Evolutionary conservation across 2,329 filamentous ascomycete genomes (phyloP).

Genomic region (Eutypa lata): DNA sequence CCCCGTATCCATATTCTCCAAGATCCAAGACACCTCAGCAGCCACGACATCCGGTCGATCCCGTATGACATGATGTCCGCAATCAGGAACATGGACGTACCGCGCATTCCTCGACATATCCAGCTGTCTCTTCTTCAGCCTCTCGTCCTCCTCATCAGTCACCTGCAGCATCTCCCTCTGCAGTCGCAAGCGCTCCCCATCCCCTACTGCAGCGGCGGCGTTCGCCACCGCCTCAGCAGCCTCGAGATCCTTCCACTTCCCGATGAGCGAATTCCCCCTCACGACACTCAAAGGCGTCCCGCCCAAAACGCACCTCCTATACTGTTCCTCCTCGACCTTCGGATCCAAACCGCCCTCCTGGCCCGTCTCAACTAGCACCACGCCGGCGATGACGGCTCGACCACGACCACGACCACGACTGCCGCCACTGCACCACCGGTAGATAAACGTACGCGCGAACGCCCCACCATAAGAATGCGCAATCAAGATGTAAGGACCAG

Average conservation of each 20-base stretch:
- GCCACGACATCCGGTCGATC: constrained; percentile 22
- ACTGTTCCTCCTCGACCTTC: constrained; percentile 17
- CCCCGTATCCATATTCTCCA: constrained; percentile 10
- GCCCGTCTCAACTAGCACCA: constrained; percentile 27
- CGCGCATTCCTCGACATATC: constrained; percentile 13
- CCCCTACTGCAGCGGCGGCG: not conserved
- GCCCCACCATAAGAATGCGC: constrained; percentile 29
- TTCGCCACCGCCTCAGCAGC: constrained; percentile 4
- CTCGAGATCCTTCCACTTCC: constrained; percentile 17
- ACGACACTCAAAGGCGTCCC: constrained; percentile 22
- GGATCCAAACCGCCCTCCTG: constrained; percentile 26
- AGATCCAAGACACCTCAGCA: constrained; percentile 23
- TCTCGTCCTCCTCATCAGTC: constrained; percentile 22
- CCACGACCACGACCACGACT: no score
- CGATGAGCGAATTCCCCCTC: constrained; percentile 19
- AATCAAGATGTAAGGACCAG: constrained; percentile 21
- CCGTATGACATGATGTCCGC: constrained; percentile 24
- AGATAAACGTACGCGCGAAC: constrained; percentile 24
- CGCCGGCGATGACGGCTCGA: constrained; percentile 11
- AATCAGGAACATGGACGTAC: constrained; percentile 22
- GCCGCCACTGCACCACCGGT: no score
- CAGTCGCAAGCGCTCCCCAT: constrained; percentile 1
- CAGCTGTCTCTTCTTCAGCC: constrained; percentile 25
- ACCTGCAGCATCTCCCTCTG: constrained; percentile 16
- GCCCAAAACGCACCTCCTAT: constrained; percentile 13